Evolutionary conservation across 345 rosid species (phyloP).

Genomic region (Lagerstroemia speciosa): DNA sequence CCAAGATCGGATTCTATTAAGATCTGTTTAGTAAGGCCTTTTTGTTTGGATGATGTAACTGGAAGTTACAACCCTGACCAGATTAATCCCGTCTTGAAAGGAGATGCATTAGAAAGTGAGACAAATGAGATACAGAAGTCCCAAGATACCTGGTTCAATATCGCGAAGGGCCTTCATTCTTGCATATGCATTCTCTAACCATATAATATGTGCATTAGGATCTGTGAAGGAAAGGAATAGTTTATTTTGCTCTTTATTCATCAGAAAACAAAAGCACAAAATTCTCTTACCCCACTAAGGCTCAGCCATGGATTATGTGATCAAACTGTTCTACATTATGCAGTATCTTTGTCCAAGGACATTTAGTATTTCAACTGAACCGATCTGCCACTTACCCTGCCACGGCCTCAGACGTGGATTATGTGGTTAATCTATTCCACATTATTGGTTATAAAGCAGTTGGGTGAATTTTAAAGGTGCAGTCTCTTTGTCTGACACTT

Average conservation of each 20-base stretch:
- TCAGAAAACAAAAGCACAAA: background rate
- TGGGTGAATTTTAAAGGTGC: background rate
- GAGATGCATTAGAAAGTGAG: background rate
- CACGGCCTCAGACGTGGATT: background rate
- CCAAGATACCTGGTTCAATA: constrained; percentile 55
- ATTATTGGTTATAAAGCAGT: background rate
- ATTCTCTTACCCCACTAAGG: background rate
- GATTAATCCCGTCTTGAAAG: no score
- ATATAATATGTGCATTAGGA: constrained; percentile 70
- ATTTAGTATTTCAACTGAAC: no score
- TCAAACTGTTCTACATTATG: background rate
- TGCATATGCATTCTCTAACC: constrained; percentile 68
- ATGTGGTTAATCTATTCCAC: background rate
- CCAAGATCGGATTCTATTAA: background rate
- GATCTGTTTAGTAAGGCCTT: background rate
- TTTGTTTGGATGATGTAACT: background rate
- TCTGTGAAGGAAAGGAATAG: constrained; percentile 30
- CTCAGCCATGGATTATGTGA: background rate
- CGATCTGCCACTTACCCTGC: background rate
- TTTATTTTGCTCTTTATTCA: background rate
- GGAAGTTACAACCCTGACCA: background rate
- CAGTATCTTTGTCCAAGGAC: background rate
- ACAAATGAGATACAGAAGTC: background rate
- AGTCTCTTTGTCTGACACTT: background rate
- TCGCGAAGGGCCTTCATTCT: constrained; percentile 65